phyloP scores from a whole-genome alignment of 208 protist genomes.

The Chromosphaera perkinsii region DNA sequence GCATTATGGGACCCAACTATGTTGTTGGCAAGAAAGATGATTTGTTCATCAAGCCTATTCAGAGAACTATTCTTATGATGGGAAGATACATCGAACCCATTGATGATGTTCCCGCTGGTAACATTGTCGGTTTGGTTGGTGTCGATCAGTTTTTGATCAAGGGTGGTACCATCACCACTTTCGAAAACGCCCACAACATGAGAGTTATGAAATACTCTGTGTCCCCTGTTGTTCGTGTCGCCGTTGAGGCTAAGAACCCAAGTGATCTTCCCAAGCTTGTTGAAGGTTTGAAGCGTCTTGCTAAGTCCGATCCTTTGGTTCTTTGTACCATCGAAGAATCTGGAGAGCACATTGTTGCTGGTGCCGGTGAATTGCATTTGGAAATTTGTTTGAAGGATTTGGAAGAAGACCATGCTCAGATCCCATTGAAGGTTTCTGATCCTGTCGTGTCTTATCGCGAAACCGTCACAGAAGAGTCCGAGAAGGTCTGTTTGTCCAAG shows the following conservation, averaged over 20 bases:
- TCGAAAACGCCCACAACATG: constrained; percentile 70
- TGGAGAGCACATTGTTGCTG: constrained; percentile 97
- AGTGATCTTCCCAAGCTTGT: constrained; percentile 92
- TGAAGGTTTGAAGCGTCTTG: constrained; percentile 92
- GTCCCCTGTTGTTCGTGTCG: constrained; percentile 91
- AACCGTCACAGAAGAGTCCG: constrained; percentile 78
- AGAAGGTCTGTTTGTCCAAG: constrained; percentile 72
- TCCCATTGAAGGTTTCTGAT: constrained; percentile 86
- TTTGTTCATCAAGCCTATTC: constrained; percentile 81
- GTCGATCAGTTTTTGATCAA: constrained; percentile 98
- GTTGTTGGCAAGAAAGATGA: constrained; percentile 82
- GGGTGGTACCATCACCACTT: constrained; percentile 90
- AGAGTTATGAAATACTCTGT: constrained; percentile 98
- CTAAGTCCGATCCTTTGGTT: constrained; percentile 92
- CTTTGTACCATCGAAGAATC: constrained; percentile 86
- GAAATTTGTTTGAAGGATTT: constrained; percentile 99
- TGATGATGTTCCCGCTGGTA: constrained; percentile 93
- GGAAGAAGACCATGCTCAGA: constrained; percentile 85
- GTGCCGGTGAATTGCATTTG: constrained; percentile 97
- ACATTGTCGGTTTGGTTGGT: constrained; percentile 94
- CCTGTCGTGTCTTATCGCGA: constrained; percentile 97
- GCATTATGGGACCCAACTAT: constrained; percentile 97
- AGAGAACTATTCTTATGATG: constrained; percentile 94
- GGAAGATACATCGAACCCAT: constrained; percentile 89
- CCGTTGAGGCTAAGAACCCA: constrained; percentile 74